phyloP scores from a whole-genome alignment of 768 basidiomycete genomes.

The Tricholoma furcatifolium region DNA sequence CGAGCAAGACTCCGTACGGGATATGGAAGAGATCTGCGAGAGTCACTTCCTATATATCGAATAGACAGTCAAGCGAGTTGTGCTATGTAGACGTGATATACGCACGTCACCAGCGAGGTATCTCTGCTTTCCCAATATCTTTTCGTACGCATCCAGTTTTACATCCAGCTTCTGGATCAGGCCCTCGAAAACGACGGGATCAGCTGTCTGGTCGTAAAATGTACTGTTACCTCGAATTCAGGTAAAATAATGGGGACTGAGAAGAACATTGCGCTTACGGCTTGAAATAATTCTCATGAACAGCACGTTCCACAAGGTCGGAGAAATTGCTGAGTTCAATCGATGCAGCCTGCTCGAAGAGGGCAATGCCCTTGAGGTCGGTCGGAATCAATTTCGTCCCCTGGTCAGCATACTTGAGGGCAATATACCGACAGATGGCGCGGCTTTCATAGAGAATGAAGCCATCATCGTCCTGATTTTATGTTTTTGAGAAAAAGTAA shows the following conservation, averaged over 20 bases:
- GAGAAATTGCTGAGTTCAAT: conserved; percentile 46
- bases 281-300: conserved; percentile 45
- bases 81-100: neutral
- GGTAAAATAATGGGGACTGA: too few species aligned
- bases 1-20: conserved; percentile 27
- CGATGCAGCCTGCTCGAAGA: conserved; percentile 39
- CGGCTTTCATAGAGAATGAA: conserved; percentile 54
- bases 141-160: conserved; percentile 43
- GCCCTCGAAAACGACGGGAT: conserved; percentile 21
- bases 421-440: conserved; percentile 55
- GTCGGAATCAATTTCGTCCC: conserved; percentile 45
- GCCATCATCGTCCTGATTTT: conserved; percentile 22
- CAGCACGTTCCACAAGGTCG: conserved; percentile 28
- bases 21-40: conserved; percentile 41
- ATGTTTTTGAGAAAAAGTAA: neutral
- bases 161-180: conserved; percentile 22
- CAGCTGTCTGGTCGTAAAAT: too few species aligned
- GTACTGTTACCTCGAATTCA: too few species aligned
- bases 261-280: conserved; percentile 33
- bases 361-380: conserved; percentile 27
- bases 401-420: conserved; percentile 42
- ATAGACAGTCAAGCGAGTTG: neutral
- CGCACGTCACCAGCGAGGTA: conserved; percentile 48
- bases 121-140: conserved; percentile 39
- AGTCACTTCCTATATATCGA: conserved; percentile 27